Conservation (phyloP, 306 rosid species). For the Biancaea sappan region DNA sequence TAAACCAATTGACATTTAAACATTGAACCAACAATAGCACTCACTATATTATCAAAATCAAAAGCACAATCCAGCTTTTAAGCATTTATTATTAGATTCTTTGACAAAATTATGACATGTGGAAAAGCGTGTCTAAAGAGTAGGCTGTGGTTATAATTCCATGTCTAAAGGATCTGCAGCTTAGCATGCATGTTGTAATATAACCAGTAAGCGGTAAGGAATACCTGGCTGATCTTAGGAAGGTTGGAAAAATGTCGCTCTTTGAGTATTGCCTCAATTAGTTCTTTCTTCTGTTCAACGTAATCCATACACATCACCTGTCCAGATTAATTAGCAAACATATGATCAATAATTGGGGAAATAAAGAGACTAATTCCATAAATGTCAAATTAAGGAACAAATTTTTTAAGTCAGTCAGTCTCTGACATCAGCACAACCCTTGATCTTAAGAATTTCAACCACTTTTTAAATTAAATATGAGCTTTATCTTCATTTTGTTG, state of each 20-base stretch:
- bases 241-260: constrained; percentile 48
- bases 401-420: background rate
- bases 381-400: background rate
- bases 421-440: background rate
- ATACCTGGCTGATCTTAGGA: constrained; percentile 53
- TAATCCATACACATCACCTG: constrained; percentile 59
- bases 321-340: constrained; percentile 9
- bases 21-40: too few species aligned
- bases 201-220: background rate
- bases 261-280: constrained; percentile 51
- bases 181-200: background rate
- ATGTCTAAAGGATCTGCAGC: background rate
- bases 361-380: background rate
- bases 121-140: background rate
- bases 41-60: background rate
- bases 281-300: constrained; percentile 54
- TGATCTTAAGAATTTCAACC: background rate
- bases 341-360: background rate
- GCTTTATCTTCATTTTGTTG: background rate
- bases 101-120: background rate
- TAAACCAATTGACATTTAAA: too few species aligned
- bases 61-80: background rate
- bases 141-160: background rate
- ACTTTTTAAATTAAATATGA: background rate
- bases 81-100: background rate